Percentiles rank a stretch among this genome's conserved stretches.
Evolutionary conservation across 1,139 yeast genomes (phyloP).

Genomic region (Yamadazyma jaroonii): DNA sequence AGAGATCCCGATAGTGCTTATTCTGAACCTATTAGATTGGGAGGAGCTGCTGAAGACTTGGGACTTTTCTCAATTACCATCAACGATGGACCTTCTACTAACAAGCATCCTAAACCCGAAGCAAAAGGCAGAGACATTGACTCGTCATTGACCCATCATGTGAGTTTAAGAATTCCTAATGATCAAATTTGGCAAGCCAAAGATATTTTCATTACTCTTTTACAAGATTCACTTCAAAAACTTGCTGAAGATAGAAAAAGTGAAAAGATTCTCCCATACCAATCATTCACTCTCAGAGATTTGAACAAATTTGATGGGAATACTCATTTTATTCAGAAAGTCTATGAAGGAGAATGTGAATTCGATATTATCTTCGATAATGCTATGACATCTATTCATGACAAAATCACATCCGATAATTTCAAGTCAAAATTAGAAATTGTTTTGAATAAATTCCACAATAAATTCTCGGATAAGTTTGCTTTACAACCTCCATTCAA

Average conservation of each 20-base stretch:
- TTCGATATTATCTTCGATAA: conserved; percentile 66
- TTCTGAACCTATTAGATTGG: conserved; percentile 34
- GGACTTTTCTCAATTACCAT: conserved; percentile 54
- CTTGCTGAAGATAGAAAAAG: conserved; percentile 37
- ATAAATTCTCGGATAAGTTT: conserved; percentile 56
- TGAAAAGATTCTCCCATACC: conserved; percentile 41
- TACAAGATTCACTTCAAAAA: conserved; percentile 65
- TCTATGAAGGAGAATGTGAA: conserved; percentile 72
- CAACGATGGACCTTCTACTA: conserved; percentile 44
- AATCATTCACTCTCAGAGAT: conserved; percentile 57
- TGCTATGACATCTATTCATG: conserved; percentile 36
- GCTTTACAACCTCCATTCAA: conserved; percentile 56
- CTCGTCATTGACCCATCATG: conserved; percentile 59
- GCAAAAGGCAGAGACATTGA: conserved; percentile 34
- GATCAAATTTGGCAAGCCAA: conserved; percentile 77
- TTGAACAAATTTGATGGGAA: conserved; percentile 67
- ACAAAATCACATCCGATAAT: conserved; percentile 41
- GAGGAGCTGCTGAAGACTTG: conserved; percentile 56
- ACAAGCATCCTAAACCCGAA: conserved; percentile 34
- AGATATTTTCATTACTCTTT: conserved; percentile 67
- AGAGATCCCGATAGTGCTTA: conserved; percentile 27
- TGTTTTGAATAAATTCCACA: conserved; percentile 43
- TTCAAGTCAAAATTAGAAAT: conserved; percentile 38
- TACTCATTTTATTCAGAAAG: conserved; percentile 73
- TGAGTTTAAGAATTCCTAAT: conserved; percentile 69